A percentile compares a stretch with the other conserved stretches of the same genome.
These are phyloP conservation scores for Xylariaceae sp. DNA, from an alignment of 2,329 filamentous ascomycete genomes.

Conservation along the genomic window DNA sequence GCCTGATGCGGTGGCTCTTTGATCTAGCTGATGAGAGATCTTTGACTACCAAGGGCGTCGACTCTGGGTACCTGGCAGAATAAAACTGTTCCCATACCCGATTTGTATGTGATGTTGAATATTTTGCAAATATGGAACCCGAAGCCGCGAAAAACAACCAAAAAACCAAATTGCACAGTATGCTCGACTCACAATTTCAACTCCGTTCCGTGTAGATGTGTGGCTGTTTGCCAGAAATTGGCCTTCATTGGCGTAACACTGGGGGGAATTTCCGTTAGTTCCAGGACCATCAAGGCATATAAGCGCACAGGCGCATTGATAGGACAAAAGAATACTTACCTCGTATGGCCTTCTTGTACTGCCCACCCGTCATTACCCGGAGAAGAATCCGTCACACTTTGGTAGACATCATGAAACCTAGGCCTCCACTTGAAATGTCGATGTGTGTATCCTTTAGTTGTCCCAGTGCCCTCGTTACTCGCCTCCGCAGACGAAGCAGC, in stretches of 20 bases:
- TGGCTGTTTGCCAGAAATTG: slow-evolving; percentile 78
- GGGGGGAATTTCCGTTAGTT: slow-evolving; percentile 10
- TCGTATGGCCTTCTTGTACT: slow-evolving; percentile 81
- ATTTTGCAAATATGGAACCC: too few relatives aligned
- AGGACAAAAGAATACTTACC: slow-evolving; percentile 45
- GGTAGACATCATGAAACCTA: slow-evolving; percentile 78
- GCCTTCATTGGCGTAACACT: slow-evolving; percentile 88
- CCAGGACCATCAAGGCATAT: background rate
- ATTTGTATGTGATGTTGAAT: too few relatives aligned
- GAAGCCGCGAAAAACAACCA: too few relatives aligned
- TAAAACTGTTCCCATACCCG: too few relatives aligned
- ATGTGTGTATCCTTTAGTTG: slow-evolving; percentile 56
- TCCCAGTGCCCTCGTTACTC: slow-evolving; percentile 20
- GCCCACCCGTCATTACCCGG: slow-evolving; percentile 92
- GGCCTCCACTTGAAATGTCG: slow-evolving; percentile 96
- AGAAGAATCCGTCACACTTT: slow-evolving; percentile 73
- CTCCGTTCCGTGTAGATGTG: slow-evolving; percentile 62
- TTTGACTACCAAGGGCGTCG: too few relatives aligned
- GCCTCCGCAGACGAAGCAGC: slow-evolving; percentile 27
- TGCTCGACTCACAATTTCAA: slow-evolving; percentile 72
- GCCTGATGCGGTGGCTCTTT: too few relatives aligned
- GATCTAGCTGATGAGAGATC: too few relatives aligned
- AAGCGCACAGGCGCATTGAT: background rate
- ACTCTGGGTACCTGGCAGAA: too few relatives aligned
- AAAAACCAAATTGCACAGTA: too few relatives aligned